Conservation (phyloP, 2,329 filamentous ascomycete genomes). For the Aspergillus hiratsukae region DNA sequence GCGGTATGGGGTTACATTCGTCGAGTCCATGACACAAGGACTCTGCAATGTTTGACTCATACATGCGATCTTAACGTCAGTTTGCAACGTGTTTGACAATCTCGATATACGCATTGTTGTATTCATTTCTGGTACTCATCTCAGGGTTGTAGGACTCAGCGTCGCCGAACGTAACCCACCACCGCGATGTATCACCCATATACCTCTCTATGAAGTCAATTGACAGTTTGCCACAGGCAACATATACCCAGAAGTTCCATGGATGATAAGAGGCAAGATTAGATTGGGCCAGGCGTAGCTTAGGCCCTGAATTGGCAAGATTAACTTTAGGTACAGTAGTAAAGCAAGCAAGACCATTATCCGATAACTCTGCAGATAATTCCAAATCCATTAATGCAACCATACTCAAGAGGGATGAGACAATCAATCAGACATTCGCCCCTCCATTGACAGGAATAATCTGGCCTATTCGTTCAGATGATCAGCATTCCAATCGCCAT, state of each 20-base stretch:
- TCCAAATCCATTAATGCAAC: background rate
- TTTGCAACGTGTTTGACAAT: background rate
- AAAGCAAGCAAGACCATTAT: background rate
- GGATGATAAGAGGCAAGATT: background rate
- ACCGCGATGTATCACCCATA: background rate
- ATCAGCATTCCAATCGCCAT: background rate
- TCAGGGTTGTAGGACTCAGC: background rate
- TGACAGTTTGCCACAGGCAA: no score
- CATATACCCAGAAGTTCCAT: no score
- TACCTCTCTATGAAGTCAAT: background rate
- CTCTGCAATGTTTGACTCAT: background rate
- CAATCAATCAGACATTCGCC: conserved; percentile 6
- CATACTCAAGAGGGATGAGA: background rate
- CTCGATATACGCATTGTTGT: no score
- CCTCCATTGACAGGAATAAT: conserved; percentile 13
- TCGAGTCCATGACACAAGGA: background rate
- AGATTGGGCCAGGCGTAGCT: background rate
- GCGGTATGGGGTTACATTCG: background rate
- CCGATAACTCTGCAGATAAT: background rate
- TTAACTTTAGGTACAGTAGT: background rate
- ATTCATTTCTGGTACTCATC: background rate
- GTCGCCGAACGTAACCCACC: background rate
- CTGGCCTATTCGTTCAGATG: conserved; percentile 5
- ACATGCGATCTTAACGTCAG: background rate
- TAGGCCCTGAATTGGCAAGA: background rate